These are phyloP conservation scores for Bipolaris bicolor DNA, from an alignment of 2,329 filamentous ascomycete genomes.

Conservation along the genomic window DNA sequence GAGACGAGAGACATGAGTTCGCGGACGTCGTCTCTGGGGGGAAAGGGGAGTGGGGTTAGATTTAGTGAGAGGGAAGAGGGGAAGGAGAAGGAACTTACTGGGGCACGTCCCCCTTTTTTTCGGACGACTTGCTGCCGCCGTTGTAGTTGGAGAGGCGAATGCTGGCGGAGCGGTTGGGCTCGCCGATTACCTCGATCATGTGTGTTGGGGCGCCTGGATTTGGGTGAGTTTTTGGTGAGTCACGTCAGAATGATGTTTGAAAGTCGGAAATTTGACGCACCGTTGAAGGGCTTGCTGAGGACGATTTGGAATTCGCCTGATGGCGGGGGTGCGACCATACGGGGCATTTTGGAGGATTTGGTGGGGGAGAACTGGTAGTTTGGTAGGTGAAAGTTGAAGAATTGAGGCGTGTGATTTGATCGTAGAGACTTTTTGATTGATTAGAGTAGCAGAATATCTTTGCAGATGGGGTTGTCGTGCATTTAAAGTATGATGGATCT, in stretches of 20 bases:
- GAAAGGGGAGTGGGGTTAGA: not conserved
- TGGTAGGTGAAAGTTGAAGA: not conserved
- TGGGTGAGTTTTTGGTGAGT: not conserved
- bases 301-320: slow-evolving; percentile 78
- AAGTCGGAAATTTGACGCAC: slow-evolving; percentile 20
- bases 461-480: not conserved
- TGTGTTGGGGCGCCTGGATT: slow-evolving; percentile 26
- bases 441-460: not conserved
- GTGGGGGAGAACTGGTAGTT: not conserved
- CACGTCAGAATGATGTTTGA: not conserved
- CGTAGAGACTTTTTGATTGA: not conserved
- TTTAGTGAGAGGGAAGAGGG: not conserved
- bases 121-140: slow-evolving; percentile 37
- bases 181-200: slow-evolving; percentile 51
- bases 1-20: slow-evolving; percentile 50
- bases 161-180: slow-evolving; percentile 49
- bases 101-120: slow-evolving; percentile 50
- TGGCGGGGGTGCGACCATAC: slow-evolving; percentile 71
- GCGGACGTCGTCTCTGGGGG: slow-evolving; percentile 48
- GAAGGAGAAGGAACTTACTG: slow-evolving; percentile 16
- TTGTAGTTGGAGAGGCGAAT: slow-evolving; percentile 43
- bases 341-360: slow-evolving; percentile 26
- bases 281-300: slow-evolving; percentile 33
- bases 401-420: too few relatives aligned
- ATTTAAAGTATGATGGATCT: not conserved